Evolutionary conservation across 2,329 filamentous ascomycete genomes (phyloP).

Genomic region (Colletotrichum higginsianum): DNA sequence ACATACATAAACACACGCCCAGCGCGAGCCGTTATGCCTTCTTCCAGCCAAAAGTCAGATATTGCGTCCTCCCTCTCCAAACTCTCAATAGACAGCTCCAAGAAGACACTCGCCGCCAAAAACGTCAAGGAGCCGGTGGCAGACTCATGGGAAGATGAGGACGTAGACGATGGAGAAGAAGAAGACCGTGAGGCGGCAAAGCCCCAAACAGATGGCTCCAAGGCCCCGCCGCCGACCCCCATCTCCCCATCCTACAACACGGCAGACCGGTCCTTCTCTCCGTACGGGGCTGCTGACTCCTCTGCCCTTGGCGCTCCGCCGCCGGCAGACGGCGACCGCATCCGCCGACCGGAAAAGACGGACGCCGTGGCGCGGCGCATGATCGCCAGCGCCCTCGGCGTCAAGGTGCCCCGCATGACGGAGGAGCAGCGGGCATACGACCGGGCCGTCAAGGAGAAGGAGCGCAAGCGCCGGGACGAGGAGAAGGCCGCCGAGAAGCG

Average conservation of each 20-base stretch:
- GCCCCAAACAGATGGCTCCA: constrained; percentile 49
- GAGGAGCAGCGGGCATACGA: constrained; percentile 94
- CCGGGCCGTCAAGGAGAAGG: constrained; percentile 84
- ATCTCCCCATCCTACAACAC: constrained; percentile 66
- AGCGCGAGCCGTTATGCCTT: constrained; percentile 25
- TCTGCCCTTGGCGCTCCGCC: constrained; percentile 26
- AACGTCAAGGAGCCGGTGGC: constrained; percentile 50
- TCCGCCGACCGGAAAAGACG: constrained; percentile 85
- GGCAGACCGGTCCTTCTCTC: constrained; percentile 42
- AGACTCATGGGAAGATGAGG: constrained; percentile 72
- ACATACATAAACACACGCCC: neutral
- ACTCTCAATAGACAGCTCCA: constrained; percentile 49
- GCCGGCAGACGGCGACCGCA: constrained; percentile 43
- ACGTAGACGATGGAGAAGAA: constrained; percentile 45
- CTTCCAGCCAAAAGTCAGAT: constrained; percentile 46
- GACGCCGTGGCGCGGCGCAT: constrained; percentile 90
- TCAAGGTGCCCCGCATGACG: constrained; percentile 84
- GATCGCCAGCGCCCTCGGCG: constrained; percentile 90
- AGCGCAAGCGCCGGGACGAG: constrained; percentile 81
- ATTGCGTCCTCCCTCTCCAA: constrained; percentile 51
- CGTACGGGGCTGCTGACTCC: constrained; percentile 43
- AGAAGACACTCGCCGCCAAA: constrained; percentile 34
- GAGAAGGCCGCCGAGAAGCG: constrained; percentile 77
- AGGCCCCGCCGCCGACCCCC: constrained; percentile 78
- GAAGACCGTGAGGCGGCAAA: constrained; percentile 46